Conservation (phyloP, 805 yeast species). For the Citeromyces nyonsensis region DNA sequence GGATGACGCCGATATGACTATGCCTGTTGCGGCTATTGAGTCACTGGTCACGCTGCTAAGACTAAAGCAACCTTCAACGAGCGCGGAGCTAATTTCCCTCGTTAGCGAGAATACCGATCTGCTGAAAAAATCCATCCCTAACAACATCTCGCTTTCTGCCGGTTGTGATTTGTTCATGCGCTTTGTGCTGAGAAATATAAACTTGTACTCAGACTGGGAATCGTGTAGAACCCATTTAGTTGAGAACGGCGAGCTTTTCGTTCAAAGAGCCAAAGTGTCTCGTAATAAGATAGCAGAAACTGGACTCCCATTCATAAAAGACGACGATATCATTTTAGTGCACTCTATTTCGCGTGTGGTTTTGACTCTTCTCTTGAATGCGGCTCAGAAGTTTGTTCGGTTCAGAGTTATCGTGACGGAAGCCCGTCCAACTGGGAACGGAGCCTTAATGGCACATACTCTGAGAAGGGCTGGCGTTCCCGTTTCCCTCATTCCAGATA, state of each 20-base stretch:
- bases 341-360: constrained; percentile 93
- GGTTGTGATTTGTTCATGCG: constrained; percentile 96
- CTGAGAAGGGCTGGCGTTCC: constrained; percentile 69
- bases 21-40: constrained; percentile 99
- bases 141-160: constrained; percentile 87
- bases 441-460: constrained; percentile 57
- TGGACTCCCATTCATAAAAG: constrained; percentile 82
- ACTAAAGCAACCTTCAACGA: constrained; percentile 80
- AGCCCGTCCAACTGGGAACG: constrained; percentile 79
- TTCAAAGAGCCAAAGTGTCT: constrained; percentile 81
- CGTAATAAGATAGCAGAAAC: constrained; percentile 76
- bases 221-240: constrained; percentile 78
- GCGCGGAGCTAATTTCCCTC: constrained; percentile 78
- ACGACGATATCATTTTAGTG: constrained; percentile 80
- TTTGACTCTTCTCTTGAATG: constrained; percentile 54
- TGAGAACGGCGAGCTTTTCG: constrained; percentile 85
- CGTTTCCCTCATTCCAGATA: constrained; percentile 75
- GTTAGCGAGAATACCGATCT: constrained; percentile 64
- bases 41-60: constrained; percentile 73
- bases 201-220: constrained; percentile 88
- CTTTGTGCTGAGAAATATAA: constrained; percentile 80
- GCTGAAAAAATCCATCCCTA: constrained; percentile 67
- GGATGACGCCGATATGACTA: constrained; percentile 93
- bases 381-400: constrained; percentile 63
- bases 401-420: constrained; percentile 89